These are phyloP conservation scores for Rhinocladiella mackenziei DNA, from an alignment of 2,329 filamentous ascomycete genomes.

Conservation along the genomic window DNA sequence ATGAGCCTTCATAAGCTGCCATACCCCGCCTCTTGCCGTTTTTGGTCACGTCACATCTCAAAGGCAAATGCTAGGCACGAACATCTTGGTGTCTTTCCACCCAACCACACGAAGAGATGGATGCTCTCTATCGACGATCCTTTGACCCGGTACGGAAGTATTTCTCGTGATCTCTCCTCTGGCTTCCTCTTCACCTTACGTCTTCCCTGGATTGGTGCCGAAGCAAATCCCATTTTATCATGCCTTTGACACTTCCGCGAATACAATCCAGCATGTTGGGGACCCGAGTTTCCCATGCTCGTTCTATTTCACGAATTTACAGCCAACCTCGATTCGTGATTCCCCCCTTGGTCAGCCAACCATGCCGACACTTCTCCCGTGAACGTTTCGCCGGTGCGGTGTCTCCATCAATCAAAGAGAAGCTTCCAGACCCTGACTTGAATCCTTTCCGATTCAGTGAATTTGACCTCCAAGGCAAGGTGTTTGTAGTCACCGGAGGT, in stretches of 20 bases:
- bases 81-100: too few species aligned
- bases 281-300: background rate
- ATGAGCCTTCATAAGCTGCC: too few species aligned
- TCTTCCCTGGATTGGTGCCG: background rate
- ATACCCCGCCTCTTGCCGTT: too few species aligned
- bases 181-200: background rate
- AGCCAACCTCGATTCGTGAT: conserved; percentile 3
- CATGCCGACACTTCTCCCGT: background rate
- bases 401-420: conserved; percentile 18
- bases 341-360: background rate
- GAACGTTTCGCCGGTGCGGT: background rate
- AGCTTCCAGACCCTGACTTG: conserved; percentile 18
- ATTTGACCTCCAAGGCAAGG: conserved; percentile 41
- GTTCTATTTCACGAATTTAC: conserved; percentile 6
- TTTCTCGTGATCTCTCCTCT: background rate
- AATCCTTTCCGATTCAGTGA: conserved; percentile 38
- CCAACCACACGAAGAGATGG: too few species aligned
- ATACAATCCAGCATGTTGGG: conserved; percentile 1
- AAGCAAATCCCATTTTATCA: conserved; percentile 1
- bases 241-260: conserved; percentile 2
- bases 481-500: conserved; percentile 44
- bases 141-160: too few species aligned
- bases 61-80: too few species aligned
- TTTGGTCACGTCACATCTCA: too few species aligned
- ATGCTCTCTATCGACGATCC: too few species aligned